These are phyloP conservation scores for Eimeria maxima DNA, from an alignment of 169 alveolate species.

Conservation along the genomic window DNA sequence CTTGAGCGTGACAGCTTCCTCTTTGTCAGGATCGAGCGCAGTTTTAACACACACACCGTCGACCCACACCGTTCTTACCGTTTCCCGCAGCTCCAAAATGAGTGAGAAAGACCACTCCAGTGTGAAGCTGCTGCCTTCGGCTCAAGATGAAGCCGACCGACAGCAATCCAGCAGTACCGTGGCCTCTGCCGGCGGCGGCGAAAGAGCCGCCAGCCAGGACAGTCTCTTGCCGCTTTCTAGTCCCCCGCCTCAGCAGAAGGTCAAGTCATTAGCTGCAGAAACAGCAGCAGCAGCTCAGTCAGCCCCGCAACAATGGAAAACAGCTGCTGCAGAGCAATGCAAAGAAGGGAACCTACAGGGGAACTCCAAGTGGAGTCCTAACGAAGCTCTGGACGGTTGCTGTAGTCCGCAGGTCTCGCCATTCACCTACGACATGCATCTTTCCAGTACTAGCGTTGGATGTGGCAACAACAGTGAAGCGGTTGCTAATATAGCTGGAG, in stretches of 20 bases:
- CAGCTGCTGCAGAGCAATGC: neutral
- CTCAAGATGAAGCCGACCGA: neutral
- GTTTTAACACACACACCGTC: neutral
- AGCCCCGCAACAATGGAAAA: neutral
- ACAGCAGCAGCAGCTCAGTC: neutral
- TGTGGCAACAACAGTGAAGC: neutral
- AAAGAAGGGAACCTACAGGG: neutral
- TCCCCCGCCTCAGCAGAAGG: neutral
- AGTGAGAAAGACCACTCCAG: neutral
- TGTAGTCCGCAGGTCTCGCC: neutral
- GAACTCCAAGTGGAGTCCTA: neutral
- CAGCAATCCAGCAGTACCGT: slow-evolving; percentile 48
- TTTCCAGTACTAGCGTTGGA: neutral
- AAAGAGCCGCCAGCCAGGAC: slow-evolving; percentile 6
- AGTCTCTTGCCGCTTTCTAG: slow-evolving; percentile 3
- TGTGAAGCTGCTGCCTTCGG: neutral
- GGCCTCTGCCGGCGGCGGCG: slow-evolving; percentile 46
- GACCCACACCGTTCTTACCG: too few relatives aligned
- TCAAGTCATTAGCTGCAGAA: neutral
- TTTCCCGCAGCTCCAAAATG: slow-evolving; percentile 10
- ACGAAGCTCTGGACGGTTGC: neutral
- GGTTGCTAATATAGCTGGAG: neutral
- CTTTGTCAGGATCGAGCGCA: slow-evolving; percentile 3
- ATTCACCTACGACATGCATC: neutral
- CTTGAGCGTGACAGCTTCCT: neutral